These are phyloP conservation scores for Oryza punctata DNA, from an alignment of 176 grass and related monocot species.

Conservation along the genomic window DNA sequence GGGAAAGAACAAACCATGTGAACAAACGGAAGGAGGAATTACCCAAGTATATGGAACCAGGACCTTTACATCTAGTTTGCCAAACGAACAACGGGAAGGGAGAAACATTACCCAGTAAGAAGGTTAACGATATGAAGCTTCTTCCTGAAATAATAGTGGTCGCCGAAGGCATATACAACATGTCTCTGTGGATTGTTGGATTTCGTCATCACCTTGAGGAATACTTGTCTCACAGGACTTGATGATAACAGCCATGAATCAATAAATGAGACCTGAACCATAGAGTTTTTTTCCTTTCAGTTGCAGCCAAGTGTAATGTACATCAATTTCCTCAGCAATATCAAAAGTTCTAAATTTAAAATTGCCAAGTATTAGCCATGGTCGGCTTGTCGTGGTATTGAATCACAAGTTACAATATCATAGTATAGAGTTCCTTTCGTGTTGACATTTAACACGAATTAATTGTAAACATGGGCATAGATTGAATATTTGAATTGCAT, in stretches of 20 bases:
- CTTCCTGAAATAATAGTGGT: slow-evolving; percentile 77
- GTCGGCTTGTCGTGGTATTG: not conserved
- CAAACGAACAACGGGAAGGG: not conserved
- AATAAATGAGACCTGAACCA: slow-evolving; percentile 82
- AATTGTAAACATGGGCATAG: not conserved
- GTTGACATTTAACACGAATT: not conserved
- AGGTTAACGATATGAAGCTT: slow-evolving; percentile 85
- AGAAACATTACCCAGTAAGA: slow-evolving; percentile 74
- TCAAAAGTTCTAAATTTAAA: slow-evolving; percentile 14
- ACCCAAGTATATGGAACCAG: slow-evolving; percentile 47
- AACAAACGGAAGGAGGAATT: slow-evolving; percentile 21
- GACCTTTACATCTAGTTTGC: not conserved
- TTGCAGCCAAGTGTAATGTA: not conserved
- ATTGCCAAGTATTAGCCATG: not conserved
- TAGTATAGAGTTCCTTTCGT: not conserved
- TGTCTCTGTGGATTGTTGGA: slow-evolving; percentile 60
- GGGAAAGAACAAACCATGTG: not conserved
- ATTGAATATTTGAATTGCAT: slow-evolving; percentile 10
- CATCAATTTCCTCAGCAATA: not conserved
- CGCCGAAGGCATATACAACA: slow-evolving; percentile 62
- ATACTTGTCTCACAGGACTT: slow-evolving; percentile 46
- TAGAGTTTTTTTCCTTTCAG: slow-evolving; percentile 22
- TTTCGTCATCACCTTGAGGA: slow-evolving; percentile 71
- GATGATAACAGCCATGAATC: slow-evolving; percentile 86
- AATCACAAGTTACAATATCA: not conserved